These are phyloP conservation scores for Aaosphaeria pasadenensis DNA, from an alignment of 2,329 filamentous ascomycete species.

Conservation along the genomic window DNA sequence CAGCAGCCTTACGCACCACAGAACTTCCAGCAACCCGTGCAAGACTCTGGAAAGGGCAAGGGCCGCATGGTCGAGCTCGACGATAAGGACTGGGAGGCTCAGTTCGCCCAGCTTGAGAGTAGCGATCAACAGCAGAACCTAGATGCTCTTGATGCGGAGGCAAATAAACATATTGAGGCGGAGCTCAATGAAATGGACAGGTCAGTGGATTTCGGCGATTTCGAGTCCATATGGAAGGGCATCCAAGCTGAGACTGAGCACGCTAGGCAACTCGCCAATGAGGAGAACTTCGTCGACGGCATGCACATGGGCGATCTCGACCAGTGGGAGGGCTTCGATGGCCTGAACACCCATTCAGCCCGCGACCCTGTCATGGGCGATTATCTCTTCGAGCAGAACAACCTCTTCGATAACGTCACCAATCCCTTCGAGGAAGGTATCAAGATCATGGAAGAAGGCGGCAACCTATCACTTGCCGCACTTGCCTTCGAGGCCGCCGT, in stretches of 20 bases:
- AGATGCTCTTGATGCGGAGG: conserved; percentile 56
- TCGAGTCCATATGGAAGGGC: conserved; percentile 85
- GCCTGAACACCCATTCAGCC: conserved; percentile 62
- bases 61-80: conserved; percentile 82
- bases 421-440: conserved; percentile 93
- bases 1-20: conserved; percentile 41
- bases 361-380: conserved; percentile 78
- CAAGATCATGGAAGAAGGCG: conserved; percentile 88
- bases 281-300: conserved; percentile 62
- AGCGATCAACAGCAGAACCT: conserved; percentile 53
- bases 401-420: conserved; percentile 75
- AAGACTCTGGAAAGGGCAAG: conserved; percentile 72
- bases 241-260: conserved; percentile 74
- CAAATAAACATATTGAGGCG: conserved; percentile 73
- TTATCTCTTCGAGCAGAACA: conserved; percentile 94
- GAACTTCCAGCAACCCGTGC: conserved; percentile 44
- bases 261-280: conserved; percentile 65
- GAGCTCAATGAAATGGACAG: conserved; percentile 89
- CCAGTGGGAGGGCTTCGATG: conserved; percentile 77
- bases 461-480: conserved; percentile 89
- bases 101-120: conserved; percentile 85
- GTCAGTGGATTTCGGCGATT: conserved; percentile 85
- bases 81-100: conserved; percentile 91
- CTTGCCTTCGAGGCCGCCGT: conserved; percentile 94
- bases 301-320: conserved; percentile 69